Base-by-base conservation (phyloP, 2,329 filamentous ascomycete species). In the Coniochaeta sp. region DNA sequence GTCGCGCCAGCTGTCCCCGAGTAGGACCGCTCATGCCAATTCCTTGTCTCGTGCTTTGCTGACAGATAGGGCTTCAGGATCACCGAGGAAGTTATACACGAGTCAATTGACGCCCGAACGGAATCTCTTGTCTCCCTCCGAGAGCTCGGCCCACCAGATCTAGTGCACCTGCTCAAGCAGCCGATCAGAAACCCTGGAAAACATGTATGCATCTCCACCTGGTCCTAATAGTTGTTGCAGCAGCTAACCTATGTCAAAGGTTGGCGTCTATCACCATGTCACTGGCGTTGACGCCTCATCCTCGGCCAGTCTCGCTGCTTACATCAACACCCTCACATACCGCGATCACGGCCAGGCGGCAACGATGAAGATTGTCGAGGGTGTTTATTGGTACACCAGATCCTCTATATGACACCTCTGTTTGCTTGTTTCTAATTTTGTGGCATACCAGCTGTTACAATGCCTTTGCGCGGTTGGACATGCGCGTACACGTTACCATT, bases 401-500 rank as follows among this genome's bases (percentile, higher is more conserved):
- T 33, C 14, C 50, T 55, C 33, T 19, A 36, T 36, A 19, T 34
- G 3, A 36, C 6, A 59, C 14, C 36, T 24, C 58, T 57, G 43
- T 22, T 54, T 19, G 31, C 7, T 19, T 22, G 34, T 47, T n/a
- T 16, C 44, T 52, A 36, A 22, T 12, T 14, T 36, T 57, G 47
- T 33, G 17, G 11, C 40, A 8, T 14, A 17, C 9, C 61, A 83
- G 80, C 77, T 99, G 95, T 77, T 99, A 99, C 82, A 99, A 99
- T 90, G 95, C 95, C 65, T 97, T 99, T 75, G 98, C 95, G 6
- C 86, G 96, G 65, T 83, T 98, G 59, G 95, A 99, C 71, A 99
- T 99, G 95, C 91, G 95, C 63, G 93, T 99, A 14, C 93, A 98
- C 71, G 93, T 99, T 62, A 93, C 93, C 65, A 98, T 99, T 65